These are phyloP conservation scores for Fraxinus americana DNA, from an alignment of 257 asterid genomes.

Conservation along the genomic window DNA sequence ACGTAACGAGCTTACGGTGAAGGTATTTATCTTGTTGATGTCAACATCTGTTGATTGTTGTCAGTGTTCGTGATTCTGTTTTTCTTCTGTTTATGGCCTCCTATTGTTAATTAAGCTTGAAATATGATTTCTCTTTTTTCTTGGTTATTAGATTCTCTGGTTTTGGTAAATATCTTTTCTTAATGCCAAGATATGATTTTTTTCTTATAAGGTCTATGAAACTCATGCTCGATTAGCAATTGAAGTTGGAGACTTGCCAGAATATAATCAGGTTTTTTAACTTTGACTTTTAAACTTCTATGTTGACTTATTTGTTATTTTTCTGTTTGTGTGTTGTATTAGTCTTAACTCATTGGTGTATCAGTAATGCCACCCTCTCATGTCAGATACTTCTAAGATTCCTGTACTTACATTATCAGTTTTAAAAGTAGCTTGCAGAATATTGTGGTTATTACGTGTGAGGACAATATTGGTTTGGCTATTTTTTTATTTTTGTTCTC, in stretches of 20 bases:
- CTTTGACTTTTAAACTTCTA: slow-evolving; percentile 22
- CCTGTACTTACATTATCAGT: slow-evolving; percentile 5
- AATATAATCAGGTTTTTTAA: slow-evolving; percentile 83
- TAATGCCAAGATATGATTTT: slow-evolving; percentile 20
- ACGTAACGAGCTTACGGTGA: slow-evolving; percentile 86
- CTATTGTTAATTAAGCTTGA: neutral
- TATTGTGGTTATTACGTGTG: slow-evolving; percentile 2
- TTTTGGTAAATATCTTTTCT: slow-evolving; percentile 18
- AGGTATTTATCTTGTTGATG: slow-evolving; percentile 50
- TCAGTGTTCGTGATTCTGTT: slow-evolving; percentile 2
- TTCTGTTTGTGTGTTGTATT: neutral
- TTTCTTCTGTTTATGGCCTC: slow-evolving; percentile 4
- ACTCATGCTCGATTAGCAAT: slow-evolving; percentile 97
- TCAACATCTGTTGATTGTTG: slow-evolving; percentile 20
- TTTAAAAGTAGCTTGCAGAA: neutral
- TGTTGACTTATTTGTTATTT: neutral
- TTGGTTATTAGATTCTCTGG: slow-evolving; percentile 18
- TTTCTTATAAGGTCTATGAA: slow-evolving; percentile 84
- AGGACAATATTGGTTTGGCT: neutral
- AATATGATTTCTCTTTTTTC: neutral
- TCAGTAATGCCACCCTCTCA: neutral
- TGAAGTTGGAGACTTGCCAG: slow-evolving; percentile 91
- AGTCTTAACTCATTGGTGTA: neutral
- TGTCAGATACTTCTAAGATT: neutral
- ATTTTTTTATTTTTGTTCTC: neutral